Evolutionary conservation across 352 stramenopile species (phyloP).

Genomic region (Phytophthora tubulina): DNA sequence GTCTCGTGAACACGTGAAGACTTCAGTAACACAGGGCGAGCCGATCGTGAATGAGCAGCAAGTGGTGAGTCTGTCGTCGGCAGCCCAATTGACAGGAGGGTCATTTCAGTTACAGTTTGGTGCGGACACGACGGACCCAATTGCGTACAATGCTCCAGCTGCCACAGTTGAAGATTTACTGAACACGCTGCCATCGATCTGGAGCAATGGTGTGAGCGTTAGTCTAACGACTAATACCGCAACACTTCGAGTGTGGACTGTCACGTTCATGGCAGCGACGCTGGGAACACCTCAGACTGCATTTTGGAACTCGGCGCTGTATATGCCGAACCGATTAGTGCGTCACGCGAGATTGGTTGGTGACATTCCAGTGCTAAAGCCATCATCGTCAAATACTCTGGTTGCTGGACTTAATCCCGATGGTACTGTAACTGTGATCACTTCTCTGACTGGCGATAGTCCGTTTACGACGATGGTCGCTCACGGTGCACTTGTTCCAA

Average conservation of each 20-base stretch:
- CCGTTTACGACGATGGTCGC: conserved; percentile 68
- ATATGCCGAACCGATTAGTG: conserved; percentile 55
- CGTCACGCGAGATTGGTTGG: conserved; percentile 63
- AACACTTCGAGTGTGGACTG: conserved; percentile 53
- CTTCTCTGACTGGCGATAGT: conserved; percentile 55
- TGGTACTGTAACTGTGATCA: conserved; percentile 21
- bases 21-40: conserved; percentile 55
- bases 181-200: conserved; percentile 72
- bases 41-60: conserved; percentile 80
- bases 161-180: conserved; percentile 76
- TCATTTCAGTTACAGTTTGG: conserved; percentile 82
- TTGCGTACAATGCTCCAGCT: conserved; percentile 75
- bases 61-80: conserved; percentile 63
- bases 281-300: conserved; percentile 58
- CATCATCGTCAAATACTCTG: conserved; percentile 43
- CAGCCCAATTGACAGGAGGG: conserved; percentile 49
- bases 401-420: conserved; percentile 45
- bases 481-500: conserved; percentile 66
- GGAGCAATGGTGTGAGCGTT: conserved; percentile 51
- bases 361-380: conserved; percentile 48
- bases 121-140: conserved; percentile 56
- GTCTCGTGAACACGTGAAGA: conserved; percentile 81
- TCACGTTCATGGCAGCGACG: conserved; percentile 68
- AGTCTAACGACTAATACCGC: conserved; percentile 19
- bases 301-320: conserved; percentile 76